These are phyloP conservation scores for Microcyclosporella mali DNA, from an alignment of 2,329 filamentous ascomycete species.

Conservation along the genomic window DNA sequence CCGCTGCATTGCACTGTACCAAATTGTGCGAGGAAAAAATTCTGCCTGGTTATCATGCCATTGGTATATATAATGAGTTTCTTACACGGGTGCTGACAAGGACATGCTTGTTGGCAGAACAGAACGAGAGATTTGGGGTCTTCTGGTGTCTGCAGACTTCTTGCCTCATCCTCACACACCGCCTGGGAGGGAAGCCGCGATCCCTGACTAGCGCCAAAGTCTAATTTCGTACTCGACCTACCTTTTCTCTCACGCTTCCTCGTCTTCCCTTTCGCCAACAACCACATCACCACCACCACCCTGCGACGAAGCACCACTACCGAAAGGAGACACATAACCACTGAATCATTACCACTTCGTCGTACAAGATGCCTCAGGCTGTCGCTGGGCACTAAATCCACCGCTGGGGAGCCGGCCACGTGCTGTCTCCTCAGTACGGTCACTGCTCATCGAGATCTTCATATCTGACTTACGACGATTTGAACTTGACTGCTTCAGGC, in stretches of 20 bases:
- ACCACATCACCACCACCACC: constrained; percentile 1
- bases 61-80: too few relatives aligned
- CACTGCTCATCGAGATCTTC: constrained; percentile 29
- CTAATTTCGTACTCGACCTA: not conserved
- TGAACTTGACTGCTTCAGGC: constrained; percentile 16
- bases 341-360: constrained; percentile 26
- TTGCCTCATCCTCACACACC: not conserved
- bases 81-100: not conserved
- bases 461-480: constrained; percentile 23
- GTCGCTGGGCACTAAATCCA: constrained; percentile 32
- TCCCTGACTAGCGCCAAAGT: not conserved
- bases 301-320: constrained; percentile 21
- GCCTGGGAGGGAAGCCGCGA: not conserved
- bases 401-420: constrained; percentile 28
- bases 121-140: not conserved
- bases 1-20: too few relatives aligned
- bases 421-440: constrained; percentile 28
- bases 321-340: constrained; percentile 7
- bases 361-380: constrained; percentile 32
- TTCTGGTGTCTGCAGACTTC: too few relatives aligned
- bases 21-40: too few relatives aligned
- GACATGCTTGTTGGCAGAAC: not conserved
- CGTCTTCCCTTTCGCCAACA: not conserved
- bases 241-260: not conserved
- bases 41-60: too few relatives aligned